Conservation (phyloP, 2,329 filamentous ascomycete genomes). For the Fusarium begoniae region DNA sequence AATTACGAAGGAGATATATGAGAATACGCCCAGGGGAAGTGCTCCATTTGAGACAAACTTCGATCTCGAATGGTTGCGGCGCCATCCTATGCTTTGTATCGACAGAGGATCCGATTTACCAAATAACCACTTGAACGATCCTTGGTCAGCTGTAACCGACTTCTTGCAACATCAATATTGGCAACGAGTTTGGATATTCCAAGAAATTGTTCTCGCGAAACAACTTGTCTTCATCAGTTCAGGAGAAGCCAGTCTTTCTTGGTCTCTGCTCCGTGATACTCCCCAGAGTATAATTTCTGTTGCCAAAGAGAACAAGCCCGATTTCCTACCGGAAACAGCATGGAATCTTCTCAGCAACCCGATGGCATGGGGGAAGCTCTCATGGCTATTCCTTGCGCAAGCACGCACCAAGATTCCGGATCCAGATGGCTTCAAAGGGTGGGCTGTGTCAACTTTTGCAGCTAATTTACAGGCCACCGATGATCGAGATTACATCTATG, state of each 20-base stretch:
- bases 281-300: background rate
- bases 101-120: background rate
- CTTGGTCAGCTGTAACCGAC: background rate
- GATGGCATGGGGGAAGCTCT: background rate
- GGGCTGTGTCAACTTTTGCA: conserved; percentile 7
- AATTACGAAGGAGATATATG: background rate
- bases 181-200: background rate
- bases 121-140: background rate
- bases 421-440: conserved; percentile 10
- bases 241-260: background rate
- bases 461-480: conserved; percentile 4
- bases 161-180: conserved; percentile 8
- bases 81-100: background rate
- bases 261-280: background rate
- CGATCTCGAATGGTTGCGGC: background rate
- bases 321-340: background rate
- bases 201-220: conserved; percentile 3
- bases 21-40: background rate
- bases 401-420: conserved; percentile 5
- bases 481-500: conserved; percentile 1
- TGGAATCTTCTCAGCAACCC: background rate
- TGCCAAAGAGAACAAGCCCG: background rate
- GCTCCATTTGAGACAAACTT: background rate
- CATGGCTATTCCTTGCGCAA: background rate
- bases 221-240: background rate